Base-by-base conservation (phyloP, 495 filamentous ascomycete genomes). In the Diplogelasinospora grovesii region DNA sequence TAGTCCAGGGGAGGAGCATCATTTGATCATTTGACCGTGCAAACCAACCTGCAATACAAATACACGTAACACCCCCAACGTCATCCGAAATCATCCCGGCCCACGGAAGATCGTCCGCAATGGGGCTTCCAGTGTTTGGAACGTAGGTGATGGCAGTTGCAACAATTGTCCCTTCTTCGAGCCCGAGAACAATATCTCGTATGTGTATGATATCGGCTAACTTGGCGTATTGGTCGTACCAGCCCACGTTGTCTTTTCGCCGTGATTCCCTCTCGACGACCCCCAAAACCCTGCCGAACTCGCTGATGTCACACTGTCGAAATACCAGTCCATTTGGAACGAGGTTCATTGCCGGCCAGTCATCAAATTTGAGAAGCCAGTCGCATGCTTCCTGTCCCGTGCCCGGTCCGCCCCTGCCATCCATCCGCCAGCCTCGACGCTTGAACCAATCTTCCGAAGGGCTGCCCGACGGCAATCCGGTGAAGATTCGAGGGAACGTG, bases 401-500 rank as follows among this genome's bases (percentile, higher is more conserved):
- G 2, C 69, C 69, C 10, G 65, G 60, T 19, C 47, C 42, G 1
- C 26, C 25, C 3, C 65, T 61, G 16, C 65, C 60, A 31, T 69
- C 58, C 31, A 79, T 58, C 32, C 65, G 63, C 78, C 78, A 82
- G 22, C 68, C 71, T 40, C 75, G 65, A 36, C 69, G 72, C 24
- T 59, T 52, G 48, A 82, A 81, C 78, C 78, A 82, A 18, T 69
- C 64, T 32, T 78, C 73, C 6, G 48, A 56, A 4, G 57, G 48
- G 22, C 51, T 56, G 25, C 74, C 68, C 8, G 59, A 39, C 10
- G 77, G 73, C 21, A 77, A 59, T 2, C 78, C 78, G 43, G 75
- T 77, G 11, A 81, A 59, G 5, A 82, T 56, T 26, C 78, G 70
- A 25, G 78, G 78, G 43, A 78, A 82, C 14, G 75, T 76, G 53